Evolutionary conservation across 345 rosid species (phyloP), one percentile per base, ranked within the genome.

Genomic region (Sisymbrium altissimum): DNA sequence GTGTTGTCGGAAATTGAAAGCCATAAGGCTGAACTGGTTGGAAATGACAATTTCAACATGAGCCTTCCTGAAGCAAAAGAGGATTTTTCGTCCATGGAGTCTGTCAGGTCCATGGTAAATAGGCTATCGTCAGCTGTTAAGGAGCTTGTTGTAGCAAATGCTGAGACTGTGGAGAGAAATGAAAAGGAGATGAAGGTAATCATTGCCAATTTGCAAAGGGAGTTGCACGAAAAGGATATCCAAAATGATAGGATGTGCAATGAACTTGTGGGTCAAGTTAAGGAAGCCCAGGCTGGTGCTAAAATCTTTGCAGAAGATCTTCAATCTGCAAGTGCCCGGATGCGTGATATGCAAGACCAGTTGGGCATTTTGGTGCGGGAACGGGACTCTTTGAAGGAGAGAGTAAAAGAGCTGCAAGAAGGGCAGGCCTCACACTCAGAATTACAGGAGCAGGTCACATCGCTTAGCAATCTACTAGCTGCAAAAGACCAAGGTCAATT

Each of bases 181-280:
- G 83, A 78, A 61, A 86, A 87, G 80, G 95, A 88, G 79, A 86
- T 87, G 95, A 88, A 87, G 79, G 52, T 66, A 6, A 85, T 81
- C 46, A 84, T 88, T 32, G 79, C 86, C 75, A 86, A 84, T 82
- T 84, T 90, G 87, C 93, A 83, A 84, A 89, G 82, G 78, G 93
- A 87, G 86, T 86, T 95, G n/a, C 93, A 87, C 69, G 99, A 95
- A 86, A 95, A 94, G 77, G 90, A 91, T 68, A 73, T 89, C 57
- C 94, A 89, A 70, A 88, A 79, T 71, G 97, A 95, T 60, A 81
- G 84, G 80, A 86, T 87, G 67, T 89, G 90, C 87, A 75, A 71
- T 83, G 99, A 95, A 68, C 90, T 95, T 15, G 93, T 86, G 27
- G 74, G 76, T 84, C 99, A 95, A 89, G 88, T 92, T 70, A 95